Base-by-base conservation (phyloP, 225 moss, liverwort and hornwort species). In the Pseudisothecium myosuroides region DNA sequence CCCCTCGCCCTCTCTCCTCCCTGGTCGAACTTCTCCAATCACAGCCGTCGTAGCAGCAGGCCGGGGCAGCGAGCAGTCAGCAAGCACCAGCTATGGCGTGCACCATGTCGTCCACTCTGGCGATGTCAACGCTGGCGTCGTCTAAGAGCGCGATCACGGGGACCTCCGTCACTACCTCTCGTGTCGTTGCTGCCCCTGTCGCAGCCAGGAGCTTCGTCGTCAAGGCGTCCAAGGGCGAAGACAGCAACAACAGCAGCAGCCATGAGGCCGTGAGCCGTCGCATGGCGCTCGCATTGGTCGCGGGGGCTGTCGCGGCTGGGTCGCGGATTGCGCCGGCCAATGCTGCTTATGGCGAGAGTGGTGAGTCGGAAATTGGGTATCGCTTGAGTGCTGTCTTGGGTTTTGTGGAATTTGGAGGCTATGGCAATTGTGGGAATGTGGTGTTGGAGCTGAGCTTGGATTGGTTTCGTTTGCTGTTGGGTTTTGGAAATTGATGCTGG, bases 341-440 rank as follows among this genome's bases (percentile, higher is more conserved):
- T 86, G 99, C 96, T 84, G 99, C 96, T 20, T 97, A 97, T 34
- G 99, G 99, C 84, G 96, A 97, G 90, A 92, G 96, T 56, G 97
- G 96, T 98, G 81, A 86, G 93, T 86, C 15, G 18, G 14, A 14
- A 83, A 75, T 77, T 34, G 23, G 34, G 11, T n/a, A 54, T 39
- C 47, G 14, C 27, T 12, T 23, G 22, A 10, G 16, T 59, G 5
- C 20, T 8, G 16, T 59, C 10, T 16, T 60, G 45, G 36, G 59
- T 63, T 52, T 64, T 54, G 39, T 50, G 81, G 16, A 50, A 72
- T 82, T 82, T 74, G 43, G 74, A 74, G 63, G 5, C 22, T 12
- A 3, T 59, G 23, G 22, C 22, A 80, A 19, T 80, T 41, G 59
- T 29, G 29, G 59, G 59, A 80, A 80, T 39, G 28, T 8, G 12